Conservation (phyloP, 306 rosid genomes). For the Comarum palustre region DNA sequence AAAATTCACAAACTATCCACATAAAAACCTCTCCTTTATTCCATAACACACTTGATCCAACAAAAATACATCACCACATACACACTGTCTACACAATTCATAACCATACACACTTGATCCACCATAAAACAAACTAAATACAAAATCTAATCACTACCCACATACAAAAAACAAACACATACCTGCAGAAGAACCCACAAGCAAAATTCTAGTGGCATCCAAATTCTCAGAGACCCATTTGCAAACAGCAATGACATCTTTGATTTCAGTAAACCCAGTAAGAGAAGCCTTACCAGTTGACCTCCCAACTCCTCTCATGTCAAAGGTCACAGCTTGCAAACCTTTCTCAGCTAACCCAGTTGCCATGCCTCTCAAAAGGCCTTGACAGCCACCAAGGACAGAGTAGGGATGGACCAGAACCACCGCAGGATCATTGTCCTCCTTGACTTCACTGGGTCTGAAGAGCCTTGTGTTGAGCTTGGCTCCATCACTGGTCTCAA, state of each 20-base stretch:
- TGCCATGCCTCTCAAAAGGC: slow-evolving; percentile 79
- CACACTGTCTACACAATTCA: background rate
- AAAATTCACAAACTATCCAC: background rate
- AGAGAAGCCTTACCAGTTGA: slow-evolving; percentile 75
- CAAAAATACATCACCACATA: background rate
- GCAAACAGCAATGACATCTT: slow-evolving; percentile 70
- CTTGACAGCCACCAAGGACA: slow-evolving; percentile 86
- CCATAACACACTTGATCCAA: background rate
- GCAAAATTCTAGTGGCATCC: slow-evolving; percentile 37
- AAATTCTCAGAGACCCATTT: slow-evolving; percentile 47
- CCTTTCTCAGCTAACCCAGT: slow-evolving; percentile 63
- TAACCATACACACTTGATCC: background rate
- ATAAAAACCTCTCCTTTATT: background rate
- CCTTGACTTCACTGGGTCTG: slow-evolving; percentile 42
- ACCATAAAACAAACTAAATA: background rate
- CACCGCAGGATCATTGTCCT: slow-evolving; percentile 37
- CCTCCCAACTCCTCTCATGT: slow-evolving; percentile 81
- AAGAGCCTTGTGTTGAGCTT: slow-evolving; percentile 67
- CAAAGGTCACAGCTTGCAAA: slow-evolving; percentile 61
- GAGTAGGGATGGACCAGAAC: slow-evolving; percentile 89
- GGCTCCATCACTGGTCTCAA: slow-evolving; percentile 14
- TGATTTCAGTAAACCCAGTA: slow-evolving; percentile 76
- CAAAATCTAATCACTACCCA: background rate
- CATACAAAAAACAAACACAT: background rate
- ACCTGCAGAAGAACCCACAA: slow-evolving; percentile 98